Percentiles rank a stretch among this genome's conserved stretches.
Conservation (phyloP, 23 red algal species). For the Gracilaria caudata region DNA sequence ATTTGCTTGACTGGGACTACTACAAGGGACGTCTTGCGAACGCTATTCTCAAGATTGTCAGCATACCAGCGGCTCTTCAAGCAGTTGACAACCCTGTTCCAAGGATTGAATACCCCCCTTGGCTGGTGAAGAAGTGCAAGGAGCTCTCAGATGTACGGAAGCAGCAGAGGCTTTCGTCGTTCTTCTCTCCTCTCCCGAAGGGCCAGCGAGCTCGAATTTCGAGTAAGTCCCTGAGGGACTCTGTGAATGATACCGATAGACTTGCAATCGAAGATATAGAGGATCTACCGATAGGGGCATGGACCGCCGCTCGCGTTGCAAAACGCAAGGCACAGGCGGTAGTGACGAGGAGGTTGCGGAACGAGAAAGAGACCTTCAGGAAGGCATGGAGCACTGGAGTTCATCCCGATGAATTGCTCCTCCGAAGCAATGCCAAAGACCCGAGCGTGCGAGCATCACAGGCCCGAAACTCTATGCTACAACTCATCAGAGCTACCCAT, state of each 20-base stretch:
- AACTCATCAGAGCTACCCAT: conserved; percentile 43
- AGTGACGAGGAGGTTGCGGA: conserved; percentile 36
- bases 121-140: conserved; percentile 75
- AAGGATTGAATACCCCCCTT: conserved; percentile 87
- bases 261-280: conserved; percentile 71
- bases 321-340: conserved; percentile 36
- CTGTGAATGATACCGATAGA: conserved; percentile 38
- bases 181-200: conserved; percentile 64
- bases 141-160: conserved; percentile 70
- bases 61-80: conserved; percentile 94
- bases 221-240: conserved; percentile 28
- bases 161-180: conserved; percentile 75
- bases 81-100: conserved; percentile 86
- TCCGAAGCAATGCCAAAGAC: conserved; percentile 26
- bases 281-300: conserved; percentile 48
- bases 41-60: conserved; percentile 92
- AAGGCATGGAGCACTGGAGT: neutral
- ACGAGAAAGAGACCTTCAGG: neutral
- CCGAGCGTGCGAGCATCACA: conserved; percentile 22
- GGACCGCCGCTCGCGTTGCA: conserved; percentile 54
- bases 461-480: conserved; percentile 21
- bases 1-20: conserved; percentile 96
- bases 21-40: conserved; percentile 86
- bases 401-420: conserved; percentile 4
- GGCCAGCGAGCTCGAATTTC: conserved; percentile 11